Evolutionary conservation across 345 rosid species (phyloP).

Genomic region (Xanthoceras sorbifolium): DNA sequence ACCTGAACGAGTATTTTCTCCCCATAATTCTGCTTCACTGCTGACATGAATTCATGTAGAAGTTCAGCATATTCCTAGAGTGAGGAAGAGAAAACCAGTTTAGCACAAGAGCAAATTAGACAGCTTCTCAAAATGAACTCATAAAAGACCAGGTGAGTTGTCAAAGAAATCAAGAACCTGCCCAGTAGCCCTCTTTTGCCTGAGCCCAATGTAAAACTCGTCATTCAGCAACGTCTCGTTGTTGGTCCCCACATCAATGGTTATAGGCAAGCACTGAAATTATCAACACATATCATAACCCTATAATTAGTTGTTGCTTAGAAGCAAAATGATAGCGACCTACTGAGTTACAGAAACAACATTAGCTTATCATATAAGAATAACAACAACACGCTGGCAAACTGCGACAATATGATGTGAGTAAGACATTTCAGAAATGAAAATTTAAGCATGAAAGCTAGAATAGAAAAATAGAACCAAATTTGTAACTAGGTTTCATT

Average conservation of each 20-base stretch:
- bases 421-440: background rate
- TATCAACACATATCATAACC: background rate
- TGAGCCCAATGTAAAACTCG: conserved; percentile 92
- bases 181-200: conserved; percentile 94
- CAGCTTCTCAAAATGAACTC: conserved; percentile 7
- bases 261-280: conserved; percentile 91
- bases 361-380: background rate
- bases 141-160: conserved; percentile 10
- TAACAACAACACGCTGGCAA: background rate
- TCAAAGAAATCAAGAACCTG: conserved; percentile 48
- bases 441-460: background rate
- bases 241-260: conserved; percentile 99
- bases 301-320: background rate
- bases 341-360: too few species aligned
- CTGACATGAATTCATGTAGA: conserved; percentile 90
- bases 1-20: conserved; percentile 97
- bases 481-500: background rate
- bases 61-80: conserved; percentile 90
- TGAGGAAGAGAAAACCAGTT: conserved; percentile 24
- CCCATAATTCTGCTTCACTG: conserved; percentile 90
- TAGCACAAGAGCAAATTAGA: conserved; percentile 11
- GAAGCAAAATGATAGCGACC: too few species aligned
- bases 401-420: background rate
- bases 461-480: background rate
- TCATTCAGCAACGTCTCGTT: conserved; percentile 84